These are phyloP conservation scores for Plantago ovata DNA, from an alignment of 257 asterid species.

Conservation along the genomic window DNA sequence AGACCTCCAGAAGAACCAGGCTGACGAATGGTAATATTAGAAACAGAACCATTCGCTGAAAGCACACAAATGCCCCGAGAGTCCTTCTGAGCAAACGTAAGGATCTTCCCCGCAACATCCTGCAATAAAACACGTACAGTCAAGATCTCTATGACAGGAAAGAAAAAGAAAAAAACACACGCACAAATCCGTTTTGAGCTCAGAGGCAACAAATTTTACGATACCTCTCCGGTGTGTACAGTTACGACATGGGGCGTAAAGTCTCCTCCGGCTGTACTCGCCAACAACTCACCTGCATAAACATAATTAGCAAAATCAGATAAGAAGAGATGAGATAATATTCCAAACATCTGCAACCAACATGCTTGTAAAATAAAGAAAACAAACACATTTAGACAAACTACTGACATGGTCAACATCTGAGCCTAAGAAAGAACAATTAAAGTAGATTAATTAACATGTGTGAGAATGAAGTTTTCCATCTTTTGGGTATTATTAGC, in stretches of 20 bases:
- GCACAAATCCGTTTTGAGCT: neutral
- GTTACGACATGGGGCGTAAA: conserved; percentile 85
- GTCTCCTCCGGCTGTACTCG: conserved; percentile 82
- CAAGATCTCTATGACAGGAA: neutral
- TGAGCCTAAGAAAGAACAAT: no score
- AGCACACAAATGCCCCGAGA: conserved; percentile 79
- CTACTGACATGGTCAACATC: no score
- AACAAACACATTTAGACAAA: no score
- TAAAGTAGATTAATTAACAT: no score
- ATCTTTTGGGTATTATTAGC: neutral
- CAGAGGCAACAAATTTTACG: conserved; percentile 4
- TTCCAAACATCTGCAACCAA: neutral
- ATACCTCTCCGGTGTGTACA: conserved; percentile 83
- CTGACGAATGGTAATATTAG: conserved; percentile 87
- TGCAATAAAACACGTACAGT: conserved; percentile 23
- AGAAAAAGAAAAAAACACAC: neutral
- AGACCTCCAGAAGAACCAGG: conserved; percentile 91
- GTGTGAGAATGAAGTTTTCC: no score
- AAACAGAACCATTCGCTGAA: conserved; percentile 88
- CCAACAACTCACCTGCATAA: conserved; percentile 70
- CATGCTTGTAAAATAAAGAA: neutral
- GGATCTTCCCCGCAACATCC: conserved; percentile 92
- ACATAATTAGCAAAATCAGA: no score
- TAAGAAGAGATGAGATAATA: no score
- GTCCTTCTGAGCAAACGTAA: conserved; percentile 74